Conservation (phyloP, 78 protist genomes). For the Dictyostelium firmibasis region DNA sequence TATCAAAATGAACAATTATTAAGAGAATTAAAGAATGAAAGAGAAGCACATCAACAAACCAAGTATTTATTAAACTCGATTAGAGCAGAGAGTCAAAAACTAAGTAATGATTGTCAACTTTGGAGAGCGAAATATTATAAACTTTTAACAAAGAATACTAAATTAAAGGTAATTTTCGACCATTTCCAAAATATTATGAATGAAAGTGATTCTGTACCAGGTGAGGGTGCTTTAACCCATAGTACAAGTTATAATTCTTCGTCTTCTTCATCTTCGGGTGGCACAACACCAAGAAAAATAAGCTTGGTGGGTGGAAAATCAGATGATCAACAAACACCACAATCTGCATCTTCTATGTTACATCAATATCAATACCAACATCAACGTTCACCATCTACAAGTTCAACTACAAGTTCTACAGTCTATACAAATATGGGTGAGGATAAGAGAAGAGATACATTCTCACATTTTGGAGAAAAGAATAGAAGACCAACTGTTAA, state of each 20-base stretch:
- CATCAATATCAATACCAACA: too few species aligned
- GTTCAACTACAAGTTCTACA: neutral
- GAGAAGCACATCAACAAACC: neutral
- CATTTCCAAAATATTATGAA: constrained; percentile 23
- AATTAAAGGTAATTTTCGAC: constrained; percentile 11
- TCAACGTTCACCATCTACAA: neutral
- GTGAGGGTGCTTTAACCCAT: neutral
- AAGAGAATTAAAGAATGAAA: neutral
- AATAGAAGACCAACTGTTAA: neutral
- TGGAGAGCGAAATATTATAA: constrained; percentile 33
- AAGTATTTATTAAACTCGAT: neutral
- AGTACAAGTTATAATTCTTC: neutral
- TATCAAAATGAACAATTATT: neutral
- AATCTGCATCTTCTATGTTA: neutral
- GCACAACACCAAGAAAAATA: neutral
- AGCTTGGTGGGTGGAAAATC: neutral
- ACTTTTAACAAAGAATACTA: neutral
- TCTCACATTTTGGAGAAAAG: neutral
- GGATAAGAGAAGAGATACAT: neutral
- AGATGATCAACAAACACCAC: neutral
- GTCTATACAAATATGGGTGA: neutral
- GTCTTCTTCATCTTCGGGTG: neutral
- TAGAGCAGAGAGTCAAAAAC: neutral
- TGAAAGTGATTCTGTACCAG: neutral
- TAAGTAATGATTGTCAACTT: neutral